Base-by-base conservation (phyloP, 2,329 filamentous ascomycete species). In the Aspergillus pseudoviridinutans region DNA sequence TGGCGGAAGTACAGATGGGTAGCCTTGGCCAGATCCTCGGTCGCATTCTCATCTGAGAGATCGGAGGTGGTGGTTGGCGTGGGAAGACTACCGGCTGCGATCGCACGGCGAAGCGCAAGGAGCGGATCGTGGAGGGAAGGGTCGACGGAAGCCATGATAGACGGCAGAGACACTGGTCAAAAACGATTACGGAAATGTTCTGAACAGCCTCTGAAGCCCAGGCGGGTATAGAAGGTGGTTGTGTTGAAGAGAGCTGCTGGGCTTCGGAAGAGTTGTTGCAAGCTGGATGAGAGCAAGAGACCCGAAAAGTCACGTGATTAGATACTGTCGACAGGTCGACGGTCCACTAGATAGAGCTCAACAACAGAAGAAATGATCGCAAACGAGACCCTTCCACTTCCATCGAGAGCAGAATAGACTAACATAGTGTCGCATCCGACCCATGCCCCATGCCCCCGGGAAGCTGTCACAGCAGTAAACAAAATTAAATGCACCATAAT, bases 91-190 rank as follows among this genome's bases (percentile, higher is more conserved):
- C 82, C 82, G 57, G 86, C 83, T 55, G 88, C 86, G 76, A 97
- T 94, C 62, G 90, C 87, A 71, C 89, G 87, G 70, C 92, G 90
- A 66, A 97, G 83, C 62, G 94, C 87, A 63, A 92, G 82, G 64
- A 97, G 87, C 52, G 92, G 86, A 71, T 97, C 92, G 63, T 85
- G 82, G 61, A 72, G 71, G 54, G 70, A 64, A 27, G 74, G 70
- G 65, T 86, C 84, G 20, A 24, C 44, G 66, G 78, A 75, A 64
- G 86, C 81, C 86, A 88, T 88, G 55, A 51, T 69, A 56, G 49
- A 35, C 20, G 44, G 24, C 20, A 47, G 24, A 47, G 10, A 47
- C 12, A 47, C 44, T 47, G 22, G 4, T 24, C 20, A 47, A 24
- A 24, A 27, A 14, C 22, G 10, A 35, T 35, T 47, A 10, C n/a